A percentile compares a stretch with the other conserved stretches of the same genome.
These are phyloP conservation scores for Melanomma pulvis-pyrius DNA, from an alignment of 495 filamentous ascomycete genomes.

Conservation along the genomic window DNA sequence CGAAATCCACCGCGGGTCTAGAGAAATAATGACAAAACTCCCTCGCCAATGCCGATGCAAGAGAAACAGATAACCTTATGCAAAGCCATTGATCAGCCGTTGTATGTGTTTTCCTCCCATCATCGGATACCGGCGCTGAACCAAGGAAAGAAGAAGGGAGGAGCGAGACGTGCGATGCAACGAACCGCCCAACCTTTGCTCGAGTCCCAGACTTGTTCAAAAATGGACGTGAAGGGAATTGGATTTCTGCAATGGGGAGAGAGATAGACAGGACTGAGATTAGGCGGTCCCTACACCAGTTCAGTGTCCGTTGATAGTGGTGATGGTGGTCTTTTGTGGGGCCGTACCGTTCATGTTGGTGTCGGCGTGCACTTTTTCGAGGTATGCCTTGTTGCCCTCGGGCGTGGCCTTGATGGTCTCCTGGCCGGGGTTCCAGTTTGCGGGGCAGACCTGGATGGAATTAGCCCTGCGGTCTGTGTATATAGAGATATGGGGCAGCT, in stretches of 20 bases:
- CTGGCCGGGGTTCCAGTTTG: conserved; percentile 58
- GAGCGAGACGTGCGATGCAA: not conserved
- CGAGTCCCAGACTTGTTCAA: too few species aligned
- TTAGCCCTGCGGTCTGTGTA: not conserved
- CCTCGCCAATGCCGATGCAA: conserved; percentile 7
- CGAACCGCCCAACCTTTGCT: not conserved
- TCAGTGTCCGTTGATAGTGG: conserved; percentile 15
- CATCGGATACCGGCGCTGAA: not conserved
- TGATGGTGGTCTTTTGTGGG: not conserved
- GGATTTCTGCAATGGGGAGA: too few species aligned
- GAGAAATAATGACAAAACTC: conserved; percentile 4
- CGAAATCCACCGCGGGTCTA: too few species aligned
- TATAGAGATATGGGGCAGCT: not conserved
- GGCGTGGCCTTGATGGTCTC: conserved; percentile 55
- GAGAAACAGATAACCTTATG: not conserved
- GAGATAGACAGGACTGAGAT: not conserved
- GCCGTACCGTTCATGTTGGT: conserved; percentile 24
- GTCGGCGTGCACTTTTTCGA: conserved; percentile 39
- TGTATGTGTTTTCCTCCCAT: not conserved
- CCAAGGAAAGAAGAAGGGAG: too few species aligned
- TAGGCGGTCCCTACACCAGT: not conserved
- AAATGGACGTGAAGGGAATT: too few species aligned
- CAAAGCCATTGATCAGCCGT: too few species aligned
- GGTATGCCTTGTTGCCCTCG: conserved; percentile 39
- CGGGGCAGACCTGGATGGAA: conserved; percentile 48